These are phyloP conservation scores for Waltergamsia citrina DNA, from an alignment of 2,329 filamentous ascomycete genomes.

Conservation along the genomic window DNA sequence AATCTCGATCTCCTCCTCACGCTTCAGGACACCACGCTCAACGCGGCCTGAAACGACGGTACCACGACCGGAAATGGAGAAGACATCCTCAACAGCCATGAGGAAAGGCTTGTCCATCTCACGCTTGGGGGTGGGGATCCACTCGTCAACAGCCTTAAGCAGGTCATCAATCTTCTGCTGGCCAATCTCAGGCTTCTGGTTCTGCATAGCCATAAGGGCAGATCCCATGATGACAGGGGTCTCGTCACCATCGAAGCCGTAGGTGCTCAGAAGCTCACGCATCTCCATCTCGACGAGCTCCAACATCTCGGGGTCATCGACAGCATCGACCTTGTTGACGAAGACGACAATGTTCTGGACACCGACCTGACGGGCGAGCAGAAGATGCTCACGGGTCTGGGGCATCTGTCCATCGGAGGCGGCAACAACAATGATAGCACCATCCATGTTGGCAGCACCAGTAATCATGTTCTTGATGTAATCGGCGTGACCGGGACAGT, in stretches of 20 bases:
- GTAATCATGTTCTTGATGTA: constrained; percentile 99
- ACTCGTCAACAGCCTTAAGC: constrained; percentile 78
- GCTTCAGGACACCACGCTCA: constrained; percentile 90
- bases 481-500: constrained; percentile 99
- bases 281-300: constrained; percentile 99
- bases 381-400: constrained; percentile 95
- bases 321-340: constrained; percentile 97
- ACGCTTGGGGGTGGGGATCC: constrained; percentile 93
- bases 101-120: constrained; percentile 97
- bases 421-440: constrained; percentile 96
- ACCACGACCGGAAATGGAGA: constrained; percentile 86
- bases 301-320: constrained; percentile 98
- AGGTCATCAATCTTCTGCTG: constrained; percentile 84
- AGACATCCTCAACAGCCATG: constrained; percentile 94
- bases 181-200: constrained; percentile 80
- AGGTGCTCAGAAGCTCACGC: constrained; percentile 86
- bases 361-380: constrained; percentile 96
- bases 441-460: constrained; percentile 98
- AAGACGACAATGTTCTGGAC: constrained; percentile 98
- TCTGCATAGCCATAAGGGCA: constrained; percentile 87
- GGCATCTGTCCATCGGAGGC: constrained; percentile 99
- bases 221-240: constrained; percentile 97
- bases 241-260: constrained; percentile 96
- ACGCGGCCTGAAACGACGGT: constrained; percentile 96
- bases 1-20: constrained; percentile 88